Conservation (phyloP, 2,329 filamentous ascomycete genomes). For the Cadophora sp. region DNA sequence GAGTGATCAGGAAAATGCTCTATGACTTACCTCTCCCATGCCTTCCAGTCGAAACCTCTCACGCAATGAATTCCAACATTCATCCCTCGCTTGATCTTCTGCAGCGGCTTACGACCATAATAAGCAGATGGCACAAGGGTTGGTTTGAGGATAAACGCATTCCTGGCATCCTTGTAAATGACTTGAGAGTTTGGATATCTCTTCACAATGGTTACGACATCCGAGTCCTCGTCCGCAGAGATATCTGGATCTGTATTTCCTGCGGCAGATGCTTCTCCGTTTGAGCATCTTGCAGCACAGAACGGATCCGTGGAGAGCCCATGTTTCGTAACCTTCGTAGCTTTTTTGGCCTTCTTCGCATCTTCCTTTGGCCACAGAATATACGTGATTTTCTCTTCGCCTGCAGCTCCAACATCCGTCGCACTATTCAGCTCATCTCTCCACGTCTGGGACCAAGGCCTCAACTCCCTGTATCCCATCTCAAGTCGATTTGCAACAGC, state of each 20-base stretch:
- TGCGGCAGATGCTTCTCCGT: conserved; percentile 64
- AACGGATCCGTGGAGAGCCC: conserved; percentile 55
- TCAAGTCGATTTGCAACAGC: conserved; percentile 91
- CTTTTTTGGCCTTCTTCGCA: conserved; percentile 45
- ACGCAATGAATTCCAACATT: conserved; percentile 88
- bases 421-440: conserved; percentile 89
- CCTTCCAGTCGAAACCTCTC: conserved; percentile 80
- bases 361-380: conserved; percentile 73
- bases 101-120: conserved; percentile 80
- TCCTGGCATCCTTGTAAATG: conserved; percentile 79
- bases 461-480: conserved; percentile 84
- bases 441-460: conserved; percentile 93
- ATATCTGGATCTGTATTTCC: conserved; percentile 50
- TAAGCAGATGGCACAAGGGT: conserved; percentile 85
- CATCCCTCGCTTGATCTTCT: conserved; percentile 79
- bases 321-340: conserved; percentile 34
- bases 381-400: conserved; percentile 90
- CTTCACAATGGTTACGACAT: conserved; percentile 47
- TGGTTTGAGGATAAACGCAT: conserved; percentile 87
- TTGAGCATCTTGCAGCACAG: conserved; percentile 65
- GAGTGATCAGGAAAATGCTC: neutral
- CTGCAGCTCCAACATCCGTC: conserved; percentile 84
- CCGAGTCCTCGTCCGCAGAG: conserved; percentile 28
- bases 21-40: conserved; percentile 67
- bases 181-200: conserved; percentile 80